Evolutionary conservation across 108 stramenopile genomes (phyloP).

Genomic region (Cyclotella choctawhatcheeana): DNA sequence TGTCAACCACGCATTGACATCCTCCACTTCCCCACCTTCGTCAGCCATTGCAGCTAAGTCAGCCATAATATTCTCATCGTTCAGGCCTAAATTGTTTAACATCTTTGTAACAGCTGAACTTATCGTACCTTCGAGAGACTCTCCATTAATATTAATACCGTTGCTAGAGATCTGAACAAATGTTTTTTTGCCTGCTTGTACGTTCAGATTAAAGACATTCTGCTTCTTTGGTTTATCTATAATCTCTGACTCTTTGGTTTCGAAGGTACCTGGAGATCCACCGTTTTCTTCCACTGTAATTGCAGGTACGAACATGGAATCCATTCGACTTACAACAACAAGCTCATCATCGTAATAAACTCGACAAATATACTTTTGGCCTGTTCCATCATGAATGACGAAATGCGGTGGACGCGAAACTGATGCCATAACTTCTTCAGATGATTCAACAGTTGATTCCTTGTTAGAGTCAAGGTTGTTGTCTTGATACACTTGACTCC

Average conservation of each 20-base stretch:
- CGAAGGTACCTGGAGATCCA: not conserved
- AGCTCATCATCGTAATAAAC: slow-evolving; percentile 79
- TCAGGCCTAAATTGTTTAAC: slow-evolving; percentile 21
- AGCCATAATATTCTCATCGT: slow-evolving; percentile 22
- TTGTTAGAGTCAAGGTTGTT: slow-evolving; percentile 1
- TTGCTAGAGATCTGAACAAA: slow-evolving; percentile 20
- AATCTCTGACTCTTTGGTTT: slow-evolving; percentile 1
- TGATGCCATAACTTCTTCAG: not conserved
- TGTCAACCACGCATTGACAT: slow-evolving; percentile 4
- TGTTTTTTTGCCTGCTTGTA: not conserved
- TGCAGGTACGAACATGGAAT: slow-evolving; percentile 72
- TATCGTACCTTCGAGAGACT: slow-evolving; percentile 9
- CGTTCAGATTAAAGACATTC: not conserved
- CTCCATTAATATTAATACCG: not conserved
- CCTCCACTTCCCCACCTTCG: slow-evolving; percentile 8
- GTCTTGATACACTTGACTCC: not conserved
- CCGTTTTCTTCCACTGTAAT: slow-evolving; percentile 20
- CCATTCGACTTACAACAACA: slow-evolving; percentile 52
- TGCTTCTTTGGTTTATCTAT: not conserved
- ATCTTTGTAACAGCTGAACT: slow-evolving; percentile 13
- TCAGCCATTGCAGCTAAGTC: not conserved
- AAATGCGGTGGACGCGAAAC: slow-evolving; percentile 39
- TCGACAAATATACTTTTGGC: slow-evolving; percentile 70
- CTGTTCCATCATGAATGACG: slow-evolving; percentile 59
- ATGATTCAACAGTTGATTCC: not conserved